Evolutionary conservation across 2,329 filamentous ascomycete genomes (phyloP), one percentile per base, ranked within the genome.

Genomic region (Colletotrichum phormii): DNA sequence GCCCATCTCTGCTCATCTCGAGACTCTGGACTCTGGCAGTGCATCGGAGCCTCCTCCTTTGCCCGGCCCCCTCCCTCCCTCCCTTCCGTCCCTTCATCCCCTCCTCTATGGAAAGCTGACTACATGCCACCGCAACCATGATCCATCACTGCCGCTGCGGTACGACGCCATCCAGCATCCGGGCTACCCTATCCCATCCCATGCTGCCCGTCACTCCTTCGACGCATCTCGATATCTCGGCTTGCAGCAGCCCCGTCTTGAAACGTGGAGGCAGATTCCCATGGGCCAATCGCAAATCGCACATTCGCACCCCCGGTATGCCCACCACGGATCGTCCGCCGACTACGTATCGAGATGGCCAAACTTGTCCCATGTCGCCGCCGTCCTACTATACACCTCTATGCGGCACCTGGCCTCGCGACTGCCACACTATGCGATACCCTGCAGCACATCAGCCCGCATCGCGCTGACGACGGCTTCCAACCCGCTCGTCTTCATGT

Each of bases 241-340:
- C 67, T 63, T 72, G 67, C 71, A 67, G 57, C 67, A 58, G 24
- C 71, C 68, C 63, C 51, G 37, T 67, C 68, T 73, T 72, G 71
- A 73, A 73, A 73, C 71, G 58, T 67, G 31, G 71, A 73, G 62
- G 57, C 51, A 63, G 68, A 59, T 62, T 64, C 51, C 26, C 51
- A 67, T 7, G 22, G 62, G 55, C 71, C 68, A 73, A 73, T 73
- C 71, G 71, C 68, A 63, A 71, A 59, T 37, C 42, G 26, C 53
- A 55, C 65, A 71, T 53, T 35, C 60, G 29, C 31, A 12, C 33
- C 59, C 46, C 22, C 18, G 29, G 22, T n/a, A 46, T 37, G 35
- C 37, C 67, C 67, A 57, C 55, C 49, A 49, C 12, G 61, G 61
- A 62, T 70, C 55, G 55, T 51, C 67, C 46, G 42, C 71, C 46